Evolutionary conservation across 495 filamentous ascomycete genomes (phyloP).

Genomic region (Neurospora sublineolata): DNA sequence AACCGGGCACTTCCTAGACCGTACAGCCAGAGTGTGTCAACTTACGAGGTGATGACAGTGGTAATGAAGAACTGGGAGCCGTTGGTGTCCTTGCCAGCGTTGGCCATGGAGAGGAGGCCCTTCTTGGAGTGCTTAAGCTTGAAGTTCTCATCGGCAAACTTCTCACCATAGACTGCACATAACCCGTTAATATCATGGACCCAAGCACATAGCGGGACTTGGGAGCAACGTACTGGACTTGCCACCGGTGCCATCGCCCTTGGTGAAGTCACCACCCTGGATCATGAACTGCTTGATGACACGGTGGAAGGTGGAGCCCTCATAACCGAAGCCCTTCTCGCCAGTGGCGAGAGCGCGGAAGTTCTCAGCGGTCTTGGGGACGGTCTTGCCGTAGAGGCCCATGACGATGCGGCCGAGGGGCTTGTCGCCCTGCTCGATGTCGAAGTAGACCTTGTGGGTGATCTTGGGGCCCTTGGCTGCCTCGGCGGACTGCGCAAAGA

Average conservation of each 20-base stretch:
- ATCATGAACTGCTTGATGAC: constrained; percentile 99
- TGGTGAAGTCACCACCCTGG: constrained; percentile 98
- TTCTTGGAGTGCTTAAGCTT: constrained; percentile 76
- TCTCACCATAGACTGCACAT: constrained; percentile 68
- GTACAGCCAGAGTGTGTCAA: not conserved
- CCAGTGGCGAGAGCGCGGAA: constrained; percentile 95
- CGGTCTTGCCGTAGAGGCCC: constrained; percentile 94
- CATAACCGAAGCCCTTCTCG: constrained; percentile 93
- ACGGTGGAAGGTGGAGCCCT: constrained; percentile 93
- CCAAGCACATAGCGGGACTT: not conserved
- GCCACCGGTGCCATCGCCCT: constrained; percentile 87
- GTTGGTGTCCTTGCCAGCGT: constrained; percentile 95
- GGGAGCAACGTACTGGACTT: constrained; percentile 57
- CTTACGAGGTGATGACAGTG: constrained; percentile 71
- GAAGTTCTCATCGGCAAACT: constrained; percentile 98
- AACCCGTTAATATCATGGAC: constrained; percentile 1
- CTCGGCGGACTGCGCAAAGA: constrained; percentile 56
- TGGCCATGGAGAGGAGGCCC: constrained; percentile 76
- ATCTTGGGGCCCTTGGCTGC: constrained; percentile 91
- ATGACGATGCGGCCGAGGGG: constrained; percentile 76
- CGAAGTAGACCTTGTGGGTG: constrained; percentile 94
- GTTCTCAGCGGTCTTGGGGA: constrained; percentile 96
- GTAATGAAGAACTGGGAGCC: constrained; percentile 98
- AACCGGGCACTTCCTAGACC: not conserved
- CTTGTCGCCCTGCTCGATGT: constrained; percentile 84